Conservation (phyloP, 1,284 basidiomycete species). For the Calocybe gambosa region DNA sequence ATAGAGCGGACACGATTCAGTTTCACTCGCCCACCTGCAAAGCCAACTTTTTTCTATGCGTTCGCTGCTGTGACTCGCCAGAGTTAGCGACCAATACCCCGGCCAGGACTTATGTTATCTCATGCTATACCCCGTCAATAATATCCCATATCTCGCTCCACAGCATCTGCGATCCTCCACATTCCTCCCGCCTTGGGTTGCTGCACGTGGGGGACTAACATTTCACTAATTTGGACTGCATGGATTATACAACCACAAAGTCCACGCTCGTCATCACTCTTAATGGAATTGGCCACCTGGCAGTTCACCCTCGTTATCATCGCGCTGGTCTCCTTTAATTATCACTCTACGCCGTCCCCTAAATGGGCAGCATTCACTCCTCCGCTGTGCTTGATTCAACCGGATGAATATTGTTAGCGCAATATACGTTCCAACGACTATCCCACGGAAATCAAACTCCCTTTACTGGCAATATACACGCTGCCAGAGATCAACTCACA, state of each 20-base stretch:
- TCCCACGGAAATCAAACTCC: background rate
- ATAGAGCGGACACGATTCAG: background rate
- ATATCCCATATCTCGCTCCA: background rate
- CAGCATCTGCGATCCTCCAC: background rate
- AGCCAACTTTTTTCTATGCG: background rate
- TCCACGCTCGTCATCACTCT: no score
- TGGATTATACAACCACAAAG: no score
- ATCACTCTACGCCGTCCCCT: no score
- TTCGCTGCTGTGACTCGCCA: background rate
- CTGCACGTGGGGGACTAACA: no score
- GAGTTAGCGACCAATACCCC: background rate
- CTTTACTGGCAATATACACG: slow-evolving; percentile 2
- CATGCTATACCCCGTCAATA: background rate
- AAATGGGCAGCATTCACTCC: background rate
- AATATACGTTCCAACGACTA: background rate
- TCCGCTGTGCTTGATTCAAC: background rate
- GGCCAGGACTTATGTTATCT: background rate
- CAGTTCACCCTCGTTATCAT: background rate
- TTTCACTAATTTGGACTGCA: no score
- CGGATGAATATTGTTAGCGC: background rate
- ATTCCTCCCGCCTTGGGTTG: background rate
- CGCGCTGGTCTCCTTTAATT: no score
- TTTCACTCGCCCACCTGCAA: background rate
- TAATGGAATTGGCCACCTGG: no score
- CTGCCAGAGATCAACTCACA: background rate